phyloP scores from a whole-genome alignment of 2,329 filamentous ascomycete species.

The Aspergillus jensenii region DNA sequence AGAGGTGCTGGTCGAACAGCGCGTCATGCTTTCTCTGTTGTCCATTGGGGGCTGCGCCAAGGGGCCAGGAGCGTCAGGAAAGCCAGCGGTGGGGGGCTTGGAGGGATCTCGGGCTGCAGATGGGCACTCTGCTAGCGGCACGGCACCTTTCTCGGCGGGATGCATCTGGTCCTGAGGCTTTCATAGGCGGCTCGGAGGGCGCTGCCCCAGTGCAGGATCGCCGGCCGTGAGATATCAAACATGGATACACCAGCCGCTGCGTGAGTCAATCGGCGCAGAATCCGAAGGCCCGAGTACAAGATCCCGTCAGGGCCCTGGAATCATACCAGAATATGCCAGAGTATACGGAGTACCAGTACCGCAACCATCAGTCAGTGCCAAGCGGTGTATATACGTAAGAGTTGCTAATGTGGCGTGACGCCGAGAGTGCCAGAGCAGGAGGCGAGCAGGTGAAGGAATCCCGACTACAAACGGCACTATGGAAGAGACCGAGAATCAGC shows the following conservation, averaged over 20 bases:
- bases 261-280: too few relatives aligned
- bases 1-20: neutral
- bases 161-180: neutral
- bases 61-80: neutral
- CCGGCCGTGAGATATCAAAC: neutral
- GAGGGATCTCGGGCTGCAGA: neutral
- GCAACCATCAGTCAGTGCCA: too few relatives aligned
- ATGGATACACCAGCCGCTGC: neutral
- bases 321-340: too few relatives aligned
- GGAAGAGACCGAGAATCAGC: too few relatives aligned
- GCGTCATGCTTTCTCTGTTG: neutral
- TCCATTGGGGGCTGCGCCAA: neutral
- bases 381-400: too few relatives aligned
- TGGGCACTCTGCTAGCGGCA: neutral
- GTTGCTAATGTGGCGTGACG: too few relatives aligned
- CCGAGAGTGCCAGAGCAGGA: neutral
- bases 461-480: too few relatives aligned
- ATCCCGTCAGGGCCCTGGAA: too few relatives aligned
- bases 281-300: too few relatives aligned
- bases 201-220: neutral
- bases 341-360: too few relatives aligned
- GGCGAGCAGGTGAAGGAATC: neutral
- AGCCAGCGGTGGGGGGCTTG: neutral
- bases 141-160: neutral
- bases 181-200: neutral